Conservation (phyloP, 352 stramenopile species). For the Pythium sp. region DNA sequence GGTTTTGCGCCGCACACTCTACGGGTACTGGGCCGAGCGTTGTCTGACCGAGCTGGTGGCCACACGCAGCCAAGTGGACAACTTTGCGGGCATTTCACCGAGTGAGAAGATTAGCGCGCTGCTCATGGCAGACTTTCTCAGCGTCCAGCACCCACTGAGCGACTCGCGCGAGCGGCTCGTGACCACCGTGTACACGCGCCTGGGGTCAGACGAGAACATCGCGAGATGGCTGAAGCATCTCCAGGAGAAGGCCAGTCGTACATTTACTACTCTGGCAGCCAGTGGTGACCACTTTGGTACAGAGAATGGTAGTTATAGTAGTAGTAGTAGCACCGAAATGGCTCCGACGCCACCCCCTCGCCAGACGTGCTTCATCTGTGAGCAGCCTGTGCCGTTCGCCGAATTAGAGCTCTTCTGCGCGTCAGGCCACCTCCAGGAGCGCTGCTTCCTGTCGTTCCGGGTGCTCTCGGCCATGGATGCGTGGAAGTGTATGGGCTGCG, state of each 20-base stretch:
- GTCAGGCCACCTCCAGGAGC: slow-evolving; percentile 60
- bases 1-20: slow-evolving; percentile 42
- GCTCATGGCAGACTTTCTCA: slow-evolving; percentile 80
- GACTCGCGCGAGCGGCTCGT: slow-evolving; percentile 36
- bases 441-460: slow-evolving; percentile 77
- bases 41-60: slow-evolving; percentile 49
- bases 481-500: slow-evolving; percentile 84
- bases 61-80: slow-evolving; percentile 33
- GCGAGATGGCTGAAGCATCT: slow-evolving; percentile 36
- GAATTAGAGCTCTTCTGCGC: slow-evolving; percentile 62
- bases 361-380: slow-evolving; percentile 70
- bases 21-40: slow-evolving; percentile 59
- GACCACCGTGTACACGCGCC: slow-evolving; percentile 55
- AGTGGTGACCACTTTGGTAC: not conserved
- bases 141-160: slow-evolving; percentile 47
- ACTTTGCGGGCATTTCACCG: slow-evolving; percentile 25
- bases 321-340: not conserved
- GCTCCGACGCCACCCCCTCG: slow-evolving; percentile 39
- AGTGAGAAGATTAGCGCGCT: slow-evolving; percentile 56
- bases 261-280: too few relatives aligned
- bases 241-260: slow-evolving; percentile 21
- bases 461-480: slow-evolving; percentile 61
- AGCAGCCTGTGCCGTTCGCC: slow-evolving; percentile 53
- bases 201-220: slow-evolving; percentile 48
- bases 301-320: not conserved